Evolutionary conservation across 768 basidiomycete genomes (phyloP).

Genomic region (Porphyrellus cyaneotinctus): DNA sequence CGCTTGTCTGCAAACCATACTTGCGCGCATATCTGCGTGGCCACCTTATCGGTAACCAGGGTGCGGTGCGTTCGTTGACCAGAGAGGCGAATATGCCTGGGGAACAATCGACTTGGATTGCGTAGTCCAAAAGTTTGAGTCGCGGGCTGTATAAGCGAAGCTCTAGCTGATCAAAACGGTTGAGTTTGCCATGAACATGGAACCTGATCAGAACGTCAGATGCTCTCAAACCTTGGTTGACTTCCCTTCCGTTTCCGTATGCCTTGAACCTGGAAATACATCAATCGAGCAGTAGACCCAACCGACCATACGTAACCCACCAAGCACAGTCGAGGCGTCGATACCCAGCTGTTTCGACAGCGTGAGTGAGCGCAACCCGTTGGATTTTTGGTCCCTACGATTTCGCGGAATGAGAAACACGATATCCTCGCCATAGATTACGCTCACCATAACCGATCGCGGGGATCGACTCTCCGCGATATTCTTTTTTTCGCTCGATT

Average conservation of each 20-base stretch:
- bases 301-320: conserved; percentile 23
- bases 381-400: conserved; percentile 69
- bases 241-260: conserved; percentile 77
- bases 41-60: conserved; percentile 58
- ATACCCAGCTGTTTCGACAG: conserved; percentile 74
- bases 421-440: conserved; percentile 18
- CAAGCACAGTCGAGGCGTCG: conserved; percentile 71
- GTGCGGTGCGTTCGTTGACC: conserved; percentile 64
- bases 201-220: conserved; percentile 76
- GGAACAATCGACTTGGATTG: conserved; percentile 63
- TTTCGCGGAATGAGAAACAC: not conserved
- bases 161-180: conserved; percentile 47
- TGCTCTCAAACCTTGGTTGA: conserved; percentile 73
- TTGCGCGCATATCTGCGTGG: conserved; percentile 56
- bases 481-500: too few species aligned
- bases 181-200: conserved; percentile 10
- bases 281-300: conserved; percentile 16
- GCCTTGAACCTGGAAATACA: conserved; percentile 35
- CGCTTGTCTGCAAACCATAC: conserved; percentile 48
- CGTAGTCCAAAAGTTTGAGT: conserved; percentile 57
- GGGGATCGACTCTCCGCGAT: conserved; percentile 52
- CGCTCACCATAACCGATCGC: conserved; percentile 53
- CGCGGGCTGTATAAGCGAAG: conserved; percentile 74
- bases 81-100: conserved; percentile 81
- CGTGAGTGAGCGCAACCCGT: conserved; percentile 60